Evolutionary conservation across 2,329 filamentous ascomycete genomes (phyloP), one percentile per base, ranked within the genome.

Genomic region (Exophiala aquamarina): DNA sequence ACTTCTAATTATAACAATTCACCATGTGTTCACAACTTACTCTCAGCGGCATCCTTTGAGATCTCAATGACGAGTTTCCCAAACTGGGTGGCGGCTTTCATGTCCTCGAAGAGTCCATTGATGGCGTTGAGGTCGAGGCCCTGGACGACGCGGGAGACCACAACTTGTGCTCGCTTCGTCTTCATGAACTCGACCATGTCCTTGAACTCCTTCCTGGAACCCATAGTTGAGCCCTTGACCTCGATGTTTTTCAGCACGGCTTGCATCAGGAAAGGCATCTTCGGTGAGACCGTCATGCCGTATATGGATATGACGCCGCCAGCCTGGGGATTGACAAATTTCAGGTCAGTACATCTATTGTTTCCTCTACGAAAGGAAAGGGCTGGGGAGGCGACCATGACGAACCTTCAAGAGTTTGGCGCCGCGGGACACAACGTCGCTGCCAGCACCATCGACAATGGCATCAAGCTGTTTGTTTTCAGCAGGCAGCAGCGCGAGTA

Each of bases 161-260:
- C 75, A 0, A 92, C 91, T 44, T 73, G 78, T 51, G 96, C 83
- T 62, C 84, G 79, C 55, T 89, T 82, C 54, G 83, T 70, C 10
- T 76, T 75, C 28, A 96, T 86, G 69, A 95, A 95, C 1, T 78
- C 75, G 4, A 96, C 77, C 89, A 97, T 95, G 17, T 93, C 88
- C n/a, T 74, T 74, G 63, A 96, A 97, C 70, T 97, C 93, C 62
- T 81, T 83, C 35, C 87, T 78, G 20, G 89, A 95, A 1, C 92
- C 92, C 91, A 97, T 95, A 0, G 91, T 96, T 11, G 81, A 84
- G 14, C 93, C 92, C 39, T 80, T 79, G 20, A 97, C 76, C 58
- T 97, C 92, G 43, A 96, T 79, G 62, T 97, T 95, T 67, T 85
- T 87, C 51, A 97, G 69, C 11, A 93, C 86, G 0, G 90, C 90